phyloP scores from a whole-genome alignment of 176 grass and related monocot genomes.

The Stipa capillata region DNA sequence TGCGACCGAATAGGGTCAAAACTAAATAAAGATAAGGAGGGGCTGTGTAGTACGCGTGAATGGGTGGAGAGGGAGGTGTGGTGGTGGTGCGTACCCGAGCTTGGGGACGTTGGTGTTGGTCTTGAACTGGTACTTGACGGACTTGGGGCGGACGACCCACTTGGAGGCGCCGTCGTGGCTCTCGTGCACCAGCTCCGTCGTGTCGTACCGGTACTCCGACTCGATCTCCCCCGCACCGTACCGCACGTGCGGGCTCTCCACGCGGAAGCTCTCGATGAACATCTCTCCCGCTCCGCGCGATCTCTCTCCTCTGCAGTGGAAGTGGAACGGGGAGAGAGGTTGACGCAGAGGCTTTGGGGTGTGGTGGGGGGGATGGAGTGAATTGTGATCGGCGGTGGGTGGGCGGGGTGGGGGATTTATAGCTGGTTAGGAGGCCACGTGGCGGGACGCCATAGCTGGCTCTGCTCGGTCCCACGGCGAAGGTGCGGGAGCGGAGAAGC shows the following conservation, averaged over 20 bases:
- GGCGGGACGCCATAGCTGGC: neutral
- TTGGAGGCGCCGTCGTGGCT: slow-evolving; percentile 55
- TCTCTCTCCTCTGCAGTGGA: neutral
- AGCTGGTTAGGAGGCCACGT: slow-evolving; percentile 6
- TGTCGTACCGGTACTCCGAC: slow-evolving; percentile 86
- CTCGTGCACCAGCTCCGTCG: slow-evolving; percentile 92
- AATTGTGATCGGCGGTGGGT: neutral
- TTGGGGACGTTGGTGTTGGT: slow-evolving; percentile 70
- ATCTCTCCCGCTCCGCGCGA: slow-evolving; percentile 18
- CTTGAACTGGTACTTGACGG: slow-evolving; percentile 80
- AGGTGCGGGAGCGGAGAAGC: neutral
- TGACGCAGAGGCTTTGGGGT: neutral
- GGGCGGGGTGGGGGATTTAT: slow-evolving; percentile 7
- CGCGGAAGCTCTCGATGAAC: slow-evolving; percentile 96
- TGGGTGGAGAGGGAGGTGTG: no score
- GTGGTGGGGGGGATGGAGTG: neutral
- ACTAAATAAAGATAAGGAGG: neutral
- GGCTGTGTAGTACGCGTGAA: neutral
- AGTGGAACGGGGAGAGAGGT: neutral
- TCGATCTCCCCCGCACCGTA: slow-evolving; percentile 75
- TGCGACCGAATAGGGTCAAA: no score
- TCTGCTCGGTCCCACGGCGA: neutral
- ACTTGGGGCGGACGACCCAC: slow-evolving; percentile 81
- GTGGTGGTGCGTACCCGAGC: slow-evolving; percentile 50
- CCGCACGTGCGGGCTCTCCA: slow-evolving; percentile 79